These are phyloP conservation scores for Arthromyces matolae DNA, from an alignment of 768 basidiomycete species.

Conservation along the genomic window DNA sequence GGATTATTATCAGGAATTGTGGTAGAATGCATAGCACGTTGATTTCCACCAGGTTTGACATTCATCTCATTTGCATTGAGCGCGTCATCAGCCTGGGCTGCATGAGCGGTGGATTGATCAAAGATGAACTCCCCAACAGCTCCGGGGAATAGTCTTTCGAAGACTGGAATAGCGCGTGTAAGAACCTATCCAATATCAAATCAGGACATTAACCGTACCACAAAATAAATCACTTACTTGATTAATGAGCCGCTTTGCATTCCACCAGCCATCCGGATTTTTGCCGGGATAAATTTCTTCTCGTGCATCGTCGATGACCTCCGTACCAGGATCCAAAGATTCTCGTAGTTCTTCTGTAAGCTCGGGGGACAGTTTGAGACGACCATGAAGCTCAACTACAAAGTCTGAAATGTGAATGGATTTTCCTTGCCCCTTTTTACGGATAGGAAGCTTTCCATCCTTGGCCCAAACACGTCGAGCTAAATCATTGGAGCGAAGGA, in stretches of 20 bases:
- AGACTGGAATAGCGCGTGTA: constrained; percentile 1
- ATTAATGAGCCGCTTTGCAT: constrained; percentile 18
- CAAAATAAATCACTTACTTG: constrained; percentile 6
- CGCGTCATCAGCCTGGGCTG: constrained; percentile 15
- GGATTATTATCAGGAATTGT: constrained; percentile 17
- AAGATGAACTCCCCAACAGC: constrained; percentile 16
- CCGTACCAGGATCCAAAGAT: not conserved
- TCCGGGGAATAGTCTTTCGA: constrained; percentile 1
- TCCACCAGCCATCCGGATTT: constrained; percentile 20
- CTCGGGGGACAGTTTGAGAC: constrained; percentile 5
- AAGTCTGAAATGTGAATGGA: constrained; percentile 14
- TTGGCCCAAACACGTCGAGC: not conserved
- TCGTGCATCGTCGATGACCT: constrained; percentile 13
- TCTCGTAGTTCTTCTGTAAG: not conserved
- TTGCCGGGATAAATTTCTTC: constrained; percentile 20
- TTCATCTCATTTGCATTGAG: constrained; percentile 21
- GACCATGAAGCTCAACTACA: constrained; percentile 10
- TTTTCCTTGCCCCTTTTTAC: constrained; percentile 8
- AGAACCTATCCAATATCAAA: not conserved
- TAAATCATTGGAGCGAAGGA: constrained; percentile 1
- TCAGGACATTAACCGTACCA: not conserved
- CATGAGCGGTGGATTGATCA: constrained; percentile 20
- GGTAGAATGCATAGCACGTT: constrained; percentile 15
- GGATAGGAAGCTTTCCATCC: constrained; percentile 5
- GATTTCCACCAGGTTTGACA: constrained; percentile 16